phyloP scores from a whole-genome alignment of 148 eudicot genomes.

The Polygonum maritimum region DNA sequence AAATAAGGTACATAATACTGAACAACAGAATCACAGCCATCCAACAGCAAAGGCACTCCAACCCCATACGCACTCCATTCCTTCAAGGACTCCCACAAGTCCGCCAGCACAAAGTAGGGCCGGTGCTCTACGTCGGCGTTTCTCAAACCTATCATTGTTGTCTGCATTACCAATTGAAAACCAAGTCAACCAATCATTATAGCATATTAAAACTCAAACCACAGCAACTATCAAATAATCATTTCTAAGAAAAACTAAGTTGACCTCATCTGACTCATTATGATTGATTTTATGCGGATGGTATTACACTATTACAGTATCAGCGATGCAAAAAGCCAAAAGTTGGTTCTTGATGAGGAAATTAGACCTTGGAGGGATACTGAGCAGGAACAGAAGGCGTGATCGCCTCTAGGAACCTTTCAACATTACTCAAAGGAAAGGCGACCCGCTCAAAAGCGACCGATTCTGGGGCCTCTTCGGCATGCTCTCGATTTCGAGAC shows the following conservation, averaged over 20 bases:
- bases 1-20: slow-evolving; percentile 32
- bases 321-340: background rate
- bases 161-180: slow-evolving; percentile 17
- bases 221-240: background rate
- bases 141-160: slow-evolving; percentile 24
- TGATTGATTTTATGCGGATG: background rate
- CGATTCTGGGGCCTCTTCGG: slow-evolving; percentile 10
- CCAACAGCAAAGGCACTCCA: slow-evolving; percentile 25
- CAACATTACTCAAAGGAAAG: slow-evolving; percentile 12
- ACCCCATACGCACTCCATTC: slow-evolving; percentile 37
- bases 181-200: background rate
- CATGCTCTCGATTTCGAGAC: slow-evolving; percentile 5
- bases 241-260: background rate
- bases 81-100: slow-evolving; percentile 31
- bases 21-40: slow-evolving; percentile 24
- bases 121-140: slow-evolving; percentile 23
- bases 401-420: slow-evolving; percentile 13
- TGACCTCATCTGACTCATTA: background rate
- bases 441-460: background rate
- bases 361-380: slow-evolving; percentile 21
- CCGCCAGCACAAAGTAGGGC: slow-evolving; percentile 24
- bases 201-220: background rate
- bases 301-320: background rate
- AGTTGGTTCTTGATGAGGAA: background rate
- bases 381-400: slow-evolving; percentile 22